Percentiles rank a stretch among this genome's conserved stretches.
These are phyloP conservation scores for Phytophthora europaea DNA, from an alignment of 352 stramenopile species.

Conservation along the genomic window DNA sequence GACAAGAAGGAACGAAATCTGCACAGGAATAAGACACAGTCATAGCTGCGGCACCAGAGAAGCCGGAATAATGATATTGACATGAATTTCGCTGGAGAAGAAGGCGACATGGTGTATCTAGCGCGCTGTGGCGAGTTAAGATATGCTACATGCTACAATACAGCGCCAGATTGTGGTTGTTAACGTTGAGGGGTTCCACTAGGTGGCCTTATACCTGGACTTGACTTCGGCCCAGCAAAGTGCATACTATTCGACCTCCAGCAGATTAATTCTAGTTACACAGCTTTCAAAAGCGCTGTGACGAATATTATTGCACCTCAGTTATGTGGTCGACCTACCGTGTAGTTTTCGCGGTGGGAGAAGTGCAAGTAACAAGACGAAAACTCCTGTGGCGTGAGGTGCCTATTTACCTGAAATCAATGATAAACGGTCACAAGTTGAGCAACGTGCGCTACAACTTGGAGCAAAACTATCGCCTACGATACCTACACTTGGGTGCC, in stretches of 20 bases:
- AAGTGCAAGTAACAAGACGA: conserved; percentile 7
- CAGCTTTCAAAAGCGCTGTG: not conserved
- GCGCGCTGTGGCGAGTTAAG: no score
- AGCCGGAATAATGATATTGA: no score
- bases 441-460: no score
- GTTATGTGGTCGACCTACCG: not conserved
- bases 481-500: no score
- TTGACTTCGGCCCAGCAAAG: not conserved
- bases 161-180: not conserved
- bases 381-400: conserved; percentile 18
- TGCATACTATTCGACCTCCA: conserved; percentile 16
- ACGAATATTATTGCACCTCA: not conserved
- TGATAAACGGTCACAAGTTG: not conserved
- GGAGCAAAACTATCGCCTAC: no score
- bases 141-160: not conserved
- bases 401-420: conserved; percentile 15
- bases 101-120: no score
- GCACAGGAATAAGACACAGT: no score
- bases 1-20: no score
- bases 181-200: conserved; percentile 10
- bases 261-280: not conserved
- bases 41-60: not conserved
- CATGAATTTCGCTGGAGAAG: no score
- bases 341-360: not conserved
- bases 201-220: conserved; percentile 16